phyloP scores from a whole-genome alignment of 768 basidiomycete genomes.

The Hirschioporus abietinus region DNA sequence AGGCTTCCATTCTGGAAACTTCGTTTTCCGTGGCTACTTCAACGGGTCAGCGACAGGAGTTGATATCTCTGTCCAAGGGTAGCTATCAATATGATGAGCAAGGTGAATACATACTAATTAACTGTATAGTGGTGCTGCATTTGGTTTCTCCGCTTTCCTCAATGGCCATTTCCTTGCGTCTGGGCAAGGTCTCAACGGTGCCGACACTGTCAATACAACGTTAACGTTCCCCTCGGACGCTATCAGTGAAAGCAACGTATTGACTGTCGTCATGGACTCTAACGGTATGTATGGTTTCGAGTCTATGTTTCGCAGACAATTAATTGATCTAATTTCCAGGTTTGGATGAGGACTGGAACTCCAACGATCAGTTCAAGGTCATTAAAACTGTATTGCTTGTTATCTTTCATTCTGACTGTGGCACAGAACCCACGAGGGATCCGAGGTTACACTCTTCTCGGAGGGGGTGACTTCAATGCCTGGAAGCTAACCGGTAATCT shows the following conservation, averaged over 20 bases:
- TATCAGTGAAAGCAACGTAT: slow-evolving; percentile 15
- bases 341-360: slow-evolving; percentile 21
- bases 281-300: slow-evolving; percentile 9
- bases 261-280: slow-evolving; percentile 19
- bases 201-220: slow-evolving; percentile 15
- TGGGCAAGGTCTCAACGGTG: slow-evolving; percentile 16
- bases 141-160: slow-evolving; percentile 20
- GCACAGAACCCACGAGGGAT: slow-evolving; percentile 23
- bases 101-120: not conserved
- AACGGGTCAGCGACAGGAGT: slow-evolving; percentile 22
- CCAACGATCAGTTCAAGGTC: slow-evolving; percentile 18
- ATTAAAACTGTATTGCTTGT: not conserved
- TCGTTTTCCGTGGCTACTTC: slow-evolving; percentile 17
- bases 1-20: slow-evolving; percentile 14
- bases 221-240: slow-evolving; percentile 13
- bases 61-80: slow-evolving; percentile 22
- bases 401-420: not conserved
- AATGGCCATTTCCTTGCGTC: slow-evolving; percentile 19
- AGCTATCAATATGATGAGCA: not conserved
- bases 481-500: slow-evolving; percentile 25
- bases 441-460: slow-evolving; percentile 22
- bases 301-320: not conserved
- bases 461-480: slow-evolving; percentile 17
- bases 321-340: slow-evolving; percentile 3
- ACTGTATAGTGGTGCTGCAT: slow-evolving; percentile 13